These are phyloP conservation scores for Thyridium curvatum DNA, from an alignment of 2,329 filamentous ascomycete genomes.

Conservation along the genomic window DNA sequence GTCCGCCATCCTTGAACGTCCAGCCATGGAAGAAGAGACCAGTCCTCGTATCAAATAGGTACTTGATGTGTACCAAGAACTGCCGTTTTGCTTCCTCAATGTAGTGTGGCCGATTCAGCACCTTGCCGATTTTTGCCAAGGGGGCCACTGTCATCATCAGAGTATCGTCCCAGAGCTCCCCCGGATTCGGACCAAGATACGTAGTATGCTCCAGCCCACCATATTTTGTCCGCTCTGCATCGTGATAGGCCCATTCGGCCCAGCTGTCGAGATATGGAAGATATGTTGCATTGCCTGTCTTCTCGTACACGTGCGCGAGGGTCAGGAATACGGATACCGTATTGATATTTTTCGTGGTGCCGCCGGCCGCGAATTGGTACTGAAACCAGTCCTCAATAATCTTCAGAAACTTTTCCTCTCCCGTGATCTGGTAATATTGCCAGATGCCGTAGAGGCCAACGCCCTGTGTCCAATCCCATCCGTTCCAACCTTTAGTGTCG, in stretches of 20 bases:
- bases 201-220: slow-evolving; percentile 73
- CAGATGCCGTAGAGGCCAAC: slow-evolving; percentile 76
- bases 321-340: slow-evolving; percentile 77
- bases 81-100: slow-evolving; percentile 72
- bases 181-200: slow-evolving; percentile 62
- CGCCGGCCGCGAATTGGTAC: slow-evolving; percentile 60
- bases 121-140: slow-evolving; percentile 69
- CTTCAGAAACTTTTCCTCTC: slow-evolving; percentile 49
- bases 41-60: slow-evolving; percentile 65
- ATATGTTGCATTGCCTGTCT: slow-evolving; percentile 61
- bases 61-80: slow-evolving; percentile 72
- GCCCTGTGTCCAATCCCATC: slow-evolving; percentile 80
- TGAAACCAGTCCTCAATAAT: slow-evolving; percentile 72
- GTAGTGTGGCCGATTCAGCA: slow-evolving; percentile 65
- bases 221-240: slow-evolving; percentile 63
- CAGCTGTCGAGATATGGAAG: slow-evolving; percentile 73
- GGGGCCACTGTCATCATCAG: slow-evolving; percentile 85
- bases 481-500: slow-evolving; percentile 79
- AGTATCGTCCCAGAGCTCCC: slow-evolving; percentile 80
- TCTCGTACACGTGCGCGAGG: slow-evolving; percentile 71
- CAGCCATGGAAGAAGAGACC: slow-evolving; percentile 79
- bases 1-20: slow-evolving; percentile 64
- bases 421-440: slow-evolving; percentile 73
- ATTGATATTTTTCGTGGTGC: slow-evolving; percentile 80
- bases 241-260: slow-evolving; percentile 79